Base-by-base conservation (phyloP, 352 stramenopile genomes). In the Phytophthora palmivora region DNA sequence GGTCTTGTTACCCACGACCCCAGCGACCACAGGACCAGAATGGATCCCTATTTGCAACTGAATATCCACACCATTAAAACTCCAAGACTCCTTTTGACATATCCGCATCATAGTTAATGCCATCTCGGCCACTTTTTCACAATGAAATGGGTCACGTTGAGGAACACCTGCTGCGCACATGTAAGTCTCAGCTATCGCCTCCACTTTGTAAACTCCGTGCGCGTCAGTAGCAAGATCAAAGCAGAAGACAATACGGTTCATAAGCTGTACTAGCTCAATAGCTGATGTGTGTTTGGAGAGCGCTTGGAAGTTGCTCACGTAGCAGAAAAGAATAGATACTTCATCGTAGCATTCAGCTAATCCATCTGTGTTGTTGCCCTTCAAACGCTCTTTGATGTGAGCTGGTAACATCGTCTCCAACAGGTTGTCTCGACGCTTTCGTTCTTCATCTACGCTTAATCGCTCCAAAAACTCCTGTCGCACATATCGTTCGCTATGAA, bases 121-220 rank as follows among this genome's bases (percentile, higher is more conserved):
- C 73, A 95, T 87, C 48, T 94, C 76, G 0, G 82, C 88, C 10
- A 93, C 70, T 52, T 89, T 87, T 33, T 91, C 79, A 48, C 77
- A 84, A 48, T 92, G 78, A 41, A 84, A 89, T 9, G 81, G 79
- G 43, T 90, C 82, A n/a, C 73, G 68, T 22, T 83, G 59, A 0
- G 81, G 82, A 24, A 92, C 78, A 5, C 70, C 88, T n/a, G 69
- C 79, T 0, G 74, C 80, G 38, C 70, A 92, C 84, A 96, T 91
- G 66, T 96, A 97, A 1, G 87, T 91, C 53, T 94, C 79, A 12
- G 79, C 88, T 48, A 96, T 89, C 24, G 89, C 92, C 57, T 97
- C 87, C 39, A 96, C 82, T 67, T 96, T 96, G 68, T 96, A 91
- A 0, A 96, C 86, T 1, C 70, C 75, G 22, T 87, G 71, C 11